A percentile compares a stretch with the other conserved stretches of the same genome.
phyloP scores from a whole-genome alignment of 139 green algal genomes.

The Protoeuglena noctilucae region DNA sequence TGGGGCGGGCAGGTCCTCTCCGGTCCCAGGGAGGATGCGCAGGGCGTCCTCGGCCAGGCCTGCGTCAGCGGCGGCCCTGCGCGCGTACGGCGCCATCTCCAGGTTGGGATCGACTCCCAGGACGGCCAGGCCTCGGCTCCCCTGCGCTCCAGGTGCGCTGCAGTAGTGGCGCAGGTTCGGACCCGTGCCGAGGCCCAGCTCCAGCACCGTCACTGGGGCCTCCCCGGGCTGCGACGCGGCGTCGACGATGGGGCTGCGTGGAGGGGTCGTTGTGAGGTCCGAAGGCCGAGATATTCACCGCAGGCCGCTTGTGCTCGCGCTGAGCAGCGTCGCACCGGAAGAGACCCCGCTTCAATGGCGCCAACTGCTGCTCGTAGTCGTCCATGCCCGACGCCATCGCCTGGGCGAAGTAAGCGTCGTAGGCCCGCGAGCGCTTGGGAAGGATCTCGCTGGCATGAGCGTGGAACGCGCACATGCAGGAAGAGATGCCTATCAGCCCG shows the following conservation, averaged over 20 bases:
- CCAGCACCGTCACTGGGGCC: conserved; percentile 18
- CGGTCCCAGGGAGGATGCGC: conserved; percentile 2
- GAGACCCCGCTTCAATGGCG: conserved; percentile 18
- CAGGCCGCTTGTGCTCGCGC: no score
- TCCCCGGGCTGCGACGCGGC: neutral
- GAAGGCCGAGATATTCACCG: no score
- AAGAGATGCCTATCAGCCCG: no score
- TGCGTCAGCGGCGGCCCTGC: conserved; percentile 10
- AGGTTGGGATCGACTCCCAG: conserved; percentile 43
- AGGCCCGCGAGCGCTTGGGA: no score
- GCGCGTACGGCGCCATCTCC: conserved; percentile 30
- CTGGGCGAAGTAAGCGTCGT: conserved; percentile 22
- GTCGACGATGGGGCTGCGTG: conserved; percentile 3
- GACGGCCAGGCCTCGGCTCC: conserved; percentile 10
- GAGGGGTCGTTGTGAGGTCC: no score
- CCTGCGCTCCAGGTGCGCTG: neutral
- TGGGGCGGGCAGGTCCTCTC: conserved; percentile 27
- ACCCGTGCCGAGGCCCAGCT: conserved; percentile 42
- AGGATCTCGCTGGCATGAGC: no score
- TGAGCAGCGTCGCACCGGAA: no score
- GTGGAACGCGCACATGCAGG: no score
- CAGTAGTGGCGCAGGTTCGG: conserved; percentile 32
- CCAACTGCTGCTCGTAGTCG: conserved; percentile 24
- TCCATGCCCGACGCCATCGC: conserved; percentile 22
- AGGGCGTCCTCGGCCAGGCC: conserved; percentile 1